Evolutionary conservation across 2,329 filamentous ascomycete genomes (phyloP), one percentile per base, ranked within the genome.

Genomic region (Malbranchea cinnamomea): DNA sequence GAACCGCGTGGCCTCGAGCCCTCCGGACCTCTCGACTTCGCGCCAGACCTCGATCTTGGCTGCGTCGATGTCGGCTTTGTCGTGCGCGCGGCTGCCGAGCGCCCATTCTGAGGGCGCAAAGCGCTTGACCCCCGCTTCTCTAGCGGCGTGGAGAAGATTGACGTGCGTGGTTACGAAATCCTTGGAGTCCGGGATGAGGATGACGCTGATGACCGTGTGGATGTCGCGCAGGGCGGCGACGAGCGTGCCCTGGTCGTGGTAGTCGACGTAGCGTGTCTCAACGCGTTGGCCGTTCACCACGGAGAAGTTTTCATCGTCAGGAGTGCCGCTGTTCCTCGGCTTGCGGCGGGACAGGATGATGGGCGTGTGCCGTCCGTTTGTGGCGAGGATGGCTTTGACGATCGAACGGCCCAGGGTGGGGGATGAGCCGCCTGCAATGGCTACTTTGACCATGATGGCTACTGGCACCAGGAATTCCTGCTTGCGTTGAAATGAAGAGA

Each of bases 21-120:
- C 17, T 17, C 40, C 45, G 2, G 44, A 41, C 6, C 32, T 12
- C n/a, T 32, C 19, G 23, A 47, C 52, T 3, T 41, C 45, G 6
- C 42, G 31, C 41, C 45, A 45, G 16, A 53, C 45, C 5, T 32
- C 30, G 6, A 39, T 34, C 26, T 47, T 42, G 10, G 41, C 36
- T 1, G 31, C 28, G 5, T 50, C 27, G 6, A 49, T 28, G 5
- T 42, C 43, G 8, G 53, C 37, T 12, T 34, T 35, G 2, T 28
- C 16, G 1, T 44, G 39, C 6, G 39, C 33, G 2, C 34, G n/a
- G 4, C 38, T 31, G 4, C 42, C 39, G 4, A 41, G 23, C 0
- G 45, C 50, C 15, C 59, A 65, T 32, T 54, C 54, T 24, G 54
- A 57, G 1, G 62, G 62, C 3, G 63, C 53, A 35, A 63, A 67